Base-by-base conservation (phyloP, 345 rosid genomes). In the Anacardium occidentale region DNA sequence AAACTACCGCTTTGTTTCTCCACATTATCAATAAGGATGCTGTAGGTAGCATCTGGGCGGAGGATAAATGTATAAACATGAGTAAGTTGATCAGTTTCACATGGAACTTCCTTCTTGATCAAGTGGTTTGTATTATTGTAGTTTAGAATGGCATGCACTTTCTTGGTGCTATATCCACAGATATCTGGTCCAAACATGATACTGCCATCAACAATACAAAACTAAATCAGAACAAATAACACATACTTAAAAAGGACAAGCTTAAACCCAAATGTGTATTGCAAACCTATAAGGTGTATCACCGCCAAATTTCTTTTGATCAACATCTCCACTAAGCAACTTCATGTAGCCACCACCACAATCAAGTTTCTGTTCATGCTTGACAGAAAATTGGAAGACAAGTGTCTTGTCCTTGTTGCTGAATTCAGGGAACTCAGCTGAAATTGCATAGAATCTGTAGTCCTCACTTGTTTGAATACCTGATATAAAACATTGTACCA, bases 301-400 rank as follows among this genome's bases (percentile, higher is more conserved):
- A 57, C 98, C 99, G 32, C 99, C 99, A 2, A 96, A 96, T 77
- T 93, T 91, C 80, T 91, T 91, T 81, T 93, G 99, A 86, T 96
- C 98, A 79, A 90, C 66, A 4, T 87, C 94, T 53, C 84, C 94
- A 56, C 97, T 93, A 53, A 96, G 89, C 80, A 96, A 81, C 90
- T 96, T 96, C 93, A 96, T 86, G 90, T 96, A 96, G 72, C 99
- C 99, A 76, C 99, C 99, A 78, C 99, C 99, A 80, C 99, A 96
- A 80, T 96, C 99, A 74, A 96, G 99, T 83, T 96, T 96, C 80
- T 96, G 99, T 75, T 96, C 99, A 63, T 96, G 99, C 91, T 95
- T 96, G 75, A 96, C 99, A 2, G 91, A 88, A 78, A 96, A 93
- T 64, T 93, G 99, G 87, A 96, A 96, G 76, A 93, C 99, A 4